Conservation (phyloP, 2,329 filamentous ascomycete genomes). For the Colletotrichum paranaense region DNA sequence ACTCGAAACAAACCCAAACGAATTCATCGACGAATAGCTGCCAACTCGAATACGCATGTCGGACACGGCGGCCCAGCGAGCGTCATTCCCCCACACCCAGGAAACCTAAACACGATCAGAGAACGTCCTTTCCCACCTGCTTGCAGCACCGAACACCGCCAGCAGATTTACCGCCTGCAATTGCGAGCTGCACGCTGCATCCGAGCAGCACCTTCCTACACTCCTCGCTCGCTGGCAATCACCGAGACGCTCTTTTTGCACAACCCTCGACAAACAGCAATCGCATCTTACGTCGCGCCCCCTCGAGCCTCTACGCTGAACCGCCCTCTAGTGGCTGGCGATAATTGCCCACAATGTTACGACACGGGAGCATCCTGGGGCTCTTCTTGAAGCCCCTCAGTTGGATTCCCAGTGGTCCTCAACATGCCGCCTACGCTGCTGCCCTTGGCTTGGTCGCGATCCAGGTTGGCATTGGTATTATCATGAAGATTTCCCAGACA, state of each 20-base stretch:
- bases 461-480: slow-evolving; percentile 48
- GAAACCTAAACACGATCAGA: slow-evolving; percentile 25
- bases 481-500: slow-evolving; percentile 45
- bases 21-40: neutral
- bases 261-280: neutral
- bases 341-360: slow-evolving; percentile 15
- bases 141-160: neutral
- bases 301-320: neutral
- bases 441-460: slow-evolving; percentile 47
- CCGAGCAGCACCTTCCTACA: neutral
- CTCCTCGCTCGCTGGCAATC: neutral
- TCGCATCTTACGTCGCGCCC: neutral
- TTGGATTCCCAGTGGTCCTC: slow-evolving; percentile 35
- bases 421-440: slow-evolving; percentile 40
- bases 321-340: slow-evolving; percentile 18
- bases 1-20: neutral
- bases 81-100: slow-evolving; percentile 24
- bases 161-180: neutral
- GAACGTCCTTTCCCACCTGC: slow-evolving; percentile 13
- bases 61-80: slow-evolving; percentile 5
- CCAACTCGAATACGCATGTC: slow-evolving; percentile 23
- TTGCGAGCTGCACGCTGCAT: neutral
- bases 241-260: slow-evolving; percentile 20
- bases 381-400: slow-evolving; percentile 32
- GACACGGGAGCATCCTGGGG: slow-evolving; percentile 36